Conservation (phyloP, 2,329 filamentous ascomycete species). For the Immersiporthe knoxdaviesiana region DNA sequence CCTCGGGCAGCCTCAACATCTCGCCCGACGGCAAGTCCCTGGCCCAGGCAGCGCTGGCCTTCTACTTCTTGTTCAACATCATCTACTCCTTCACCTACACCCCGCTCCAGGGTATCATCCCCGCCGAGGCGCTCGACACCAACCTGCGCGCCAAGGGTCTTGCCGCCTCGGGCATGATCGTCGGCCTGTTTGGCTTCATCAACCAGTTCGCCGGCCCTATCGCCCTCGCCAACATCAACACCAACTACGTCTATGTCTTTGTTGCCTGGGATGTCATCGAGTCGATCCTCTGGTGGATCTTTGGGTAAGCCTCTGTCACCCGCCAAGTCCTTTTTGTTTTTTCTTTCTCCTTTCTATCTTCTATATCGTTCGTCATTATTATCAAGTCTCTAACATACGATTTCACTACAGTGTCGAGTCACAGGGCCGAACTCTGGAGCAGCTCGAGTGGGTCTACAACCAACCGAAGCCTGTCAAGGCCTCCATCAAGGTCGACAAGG, state of each 20-base stretch:
- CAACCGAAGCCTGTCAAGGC: slow-evolving; percentile 55
- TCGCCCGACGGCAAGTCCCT: slow-evolving; percentile 37
- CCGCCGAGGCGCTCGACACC: slow-evolving; percentile 52
- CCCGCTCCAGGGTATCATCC: slow-evolving; percentile 52
- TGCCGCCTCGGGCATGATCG: slow-evolving; percentile 49
- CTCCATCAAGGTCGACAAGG: slow-evolving; percentile 50
- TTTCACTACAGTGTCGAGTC: slow-evolving; percentile 47
- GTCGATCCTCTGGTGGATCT: slow-evolving; percentile 48
- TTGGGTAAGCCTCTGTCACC: slow-evolving; percentile 45
- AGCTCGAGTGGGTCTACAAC: slow-evolving; percentile 54
- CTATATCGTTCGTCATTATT: background rate
- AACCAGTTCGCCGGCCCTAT: slow-evolving; percentile 53
- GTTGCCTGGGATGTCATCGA: slow-evolving; percentile 53
- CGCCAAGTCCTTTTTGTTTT: background rate
- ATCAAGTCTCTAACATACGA: slow-evolving; percentile 3
- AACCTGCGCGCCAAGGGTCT: slow-evolving; percentile 53
- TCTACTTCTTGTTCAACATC: slow-evolving; percentile 54
- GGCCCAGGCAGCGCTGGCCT: slow-evolving; percentile 48
- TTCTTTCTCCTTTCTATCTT: no score
- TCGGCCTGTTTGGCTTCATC: slow-evolving; percentile 51
- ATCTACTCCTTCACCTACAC: slow-evolving; percentile 55
- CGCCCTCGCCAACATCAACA: slow-evolving; percentile 47
- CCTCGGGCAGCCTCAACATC: slow-evolving; percentile 37
- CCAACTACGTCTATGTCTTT: slow-evolving; percentile 51
- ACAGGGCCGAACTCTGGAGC: slow-evolving; percentile 53